phyloP scores from a whole-genome alignment of 805 yeast species.

The Tetrapisispora pingtungensis region DNA sequence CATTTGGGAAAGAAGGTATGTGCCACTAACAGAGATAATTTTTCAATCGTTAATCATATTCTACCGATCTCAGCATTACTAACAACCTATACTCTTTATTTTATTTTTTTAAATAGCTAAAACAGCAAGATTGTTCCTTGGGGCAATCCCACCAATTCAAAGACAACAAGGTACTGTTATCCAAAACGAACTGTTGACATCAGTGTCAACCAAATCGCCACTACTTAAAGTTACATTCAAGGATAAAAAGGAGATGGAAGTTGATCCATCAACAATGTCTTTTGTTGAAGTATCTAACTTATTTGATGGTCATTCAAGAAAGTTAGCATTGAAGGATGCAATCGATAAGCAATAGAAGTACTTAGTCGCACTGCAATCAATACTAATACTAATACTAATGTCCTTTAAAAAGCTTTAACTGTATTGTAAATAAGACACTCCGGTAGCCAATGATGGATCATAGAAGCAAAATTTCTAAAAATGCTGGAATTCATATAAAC shows the following conservation, averaged over 20 bases:
- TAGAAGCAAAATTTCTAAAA: no score
- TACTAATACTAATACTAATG: no score
- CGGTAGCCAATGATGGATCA: no score
- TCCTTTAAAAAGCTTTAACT: no score
- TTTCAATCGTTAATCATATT: no score
- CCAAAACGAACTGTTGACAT: slow-evolving; percentile 50
- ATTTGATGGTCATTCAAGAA: slow-evolving; percentile 77
- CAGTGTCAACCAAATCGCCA: slow-evolving; percentile 40
- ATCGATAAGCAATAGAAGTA: slow-evolving; percentile 31
- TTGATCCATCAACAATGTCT: slow-evolving; percentile 49
- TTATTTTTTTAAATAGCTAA: no score
- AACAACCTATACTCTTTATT: no score
- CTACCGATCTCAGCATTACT: no score
- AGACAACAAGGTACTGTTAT: slow-evolving; percentile 48
- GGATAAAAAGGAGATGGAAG: slow-evolving; percentile 62
- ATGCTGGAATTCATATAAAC: not conserved
- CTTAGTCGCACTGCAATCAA: not conserved
- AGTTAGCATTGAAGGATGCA: slow-evolving; percentile 64
- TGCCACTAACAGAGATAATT: slow-evolving; percentile 2
- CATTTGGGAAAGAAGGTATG: slow-evolving; percentile 55
- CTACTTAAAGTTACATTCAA: slow-evolving; percentile 66
- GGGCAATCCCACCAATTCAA: slow-evolving; percentile 69
- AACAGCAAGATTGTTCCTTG: slow-evolving; percentile 67
- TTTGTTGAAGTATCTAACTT: slow-evolving; percentile 54
- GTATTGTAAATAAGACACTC: no score